phyloP scores from a whole-genome alignment of 1,284 basidiomycete species.

The Sporisorium scitamineum region DNA sequence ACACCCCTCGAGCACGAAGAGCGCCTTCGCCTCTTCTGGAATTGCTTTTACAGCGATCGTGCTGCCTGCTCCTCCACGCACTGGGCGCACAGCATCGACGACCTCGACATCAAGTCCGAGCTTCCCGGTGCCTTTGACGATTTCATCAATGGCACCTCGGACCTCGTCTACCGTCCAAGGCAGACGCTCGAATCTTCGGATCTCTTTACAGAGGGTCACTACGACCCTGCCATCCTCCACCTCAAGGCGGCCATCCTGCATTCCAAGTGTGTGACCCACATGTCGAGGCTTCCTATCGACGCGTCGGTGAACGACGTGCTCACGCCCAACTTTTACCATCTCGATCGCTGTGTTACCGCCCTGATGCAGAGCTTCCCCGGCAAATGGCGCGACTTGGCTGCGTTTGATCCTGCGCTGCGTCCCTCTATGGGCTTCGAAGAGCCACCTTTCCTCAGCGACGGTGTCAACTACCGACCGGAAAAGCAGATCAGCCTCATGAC shows the following conservation, averaged over 20 bases:
- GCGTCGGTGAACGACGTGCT: conserved; percentile 41
- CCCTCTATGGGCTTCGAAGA: conserved; percentile 22
- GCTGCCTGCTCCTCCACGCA: conserved; percentile 52
- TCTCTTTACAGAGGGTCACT: conserved; percentile 48
- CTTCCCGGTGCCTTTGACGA: conserved; percentile 55
- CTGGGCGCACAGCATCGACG: conserved; percentile 54
- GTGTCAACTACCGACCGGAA: conserved; percentile 42
- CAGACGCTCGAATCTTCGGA: conserved; percentile 54
- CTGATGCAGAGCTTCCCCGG: conserved; percentile 45
- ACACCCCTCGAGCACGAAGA: conserved; percentile 50
- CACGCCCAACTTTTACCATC: conserved; percentile 39
- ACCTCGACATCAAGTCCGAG: conserved; percentile 50
- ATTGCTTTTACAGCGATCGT: conserved; percentile 52
- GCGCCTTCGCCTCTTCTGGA: conserved; percentile 53
- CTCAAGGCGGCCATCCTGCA: conserved; percentile 54
- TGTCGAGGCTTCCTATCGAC: conserved; percentile 44
- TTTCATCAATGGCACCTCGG: conserved; percentile 33
- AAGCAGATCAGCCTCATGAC: conserved; percentile 53
- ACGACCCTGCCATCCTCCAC: conserved; percentile 45
- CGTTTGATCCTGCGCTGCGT: conserved; percentile 32
- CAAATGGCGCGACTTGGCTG: conserved; percentile 36
- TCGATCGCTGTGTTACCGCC: conserved; percentile 32
- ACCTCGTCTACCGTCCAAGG: conserved; percentile 37
- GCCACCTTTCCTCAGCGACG: conserved; percentile 41
- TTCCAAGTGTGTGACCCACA: conserved; percentile 45